These are phyloP conservation scores for Amanita pseudoporphyria DNA, from an alignment of 768 basidiomycete genomes.

Conservation along the genomic window DNA sequence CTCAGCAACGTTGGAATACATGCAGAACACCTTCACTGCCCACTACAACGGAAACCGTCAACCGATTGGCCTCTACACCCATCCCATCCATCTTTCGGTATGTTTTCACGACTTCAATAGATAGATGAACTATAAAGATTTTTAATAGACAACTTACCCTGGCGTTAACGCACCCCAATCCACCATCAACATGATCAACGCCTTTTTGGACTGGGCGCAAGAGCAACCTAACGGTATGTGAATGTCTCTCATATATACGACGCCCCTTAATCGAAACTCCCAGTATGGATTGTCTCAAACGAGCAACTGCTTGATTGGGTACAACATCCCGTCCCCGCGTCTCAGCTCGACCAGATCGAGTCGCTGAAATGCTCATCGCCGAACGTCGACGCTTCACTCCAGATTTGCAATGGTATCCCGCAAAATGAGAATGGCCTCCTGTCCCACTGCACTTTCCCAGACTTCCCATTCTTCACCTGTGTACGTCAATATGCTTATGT, in stretches of 20 bases:
- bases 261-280: background rate
- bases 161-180: constrained; percentile 40
- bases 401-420: constrained; percentile 75
- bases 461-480: constrained; percentile 76
- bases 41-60: constrained; percentile 72
- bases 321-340: constrained; percentile 52
- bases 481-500: constrained; percentile 28
- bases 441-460: constrained; percentile 51
- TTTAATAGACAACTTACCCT: constrained; percentile 40
- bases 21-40: constrained; percentile 63
- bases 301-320: constrained; percentile 71
- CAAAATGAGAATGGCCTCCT: constrained; percentile 55
- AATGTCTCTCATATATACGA: background rate
- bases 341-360: constrained; percentile 41
- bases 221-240: constrained; percentile 47
- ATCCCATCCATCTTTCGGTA: constrained; percentile 69
- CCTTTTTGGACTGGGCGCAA: constrained; percentile 79
- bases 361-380: constrained; percentile 61
- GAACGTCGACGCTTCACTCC: constrained; percentile 36
- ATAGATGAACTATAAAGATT: constrained; percentile 5
- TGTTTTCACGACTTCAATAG: constrained; percentile 10
- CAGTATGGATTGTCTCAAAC: constrained; percentile 68
- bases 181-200: constrained; percentile 68
- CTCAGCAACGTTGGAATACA: constrained; percentile 55
- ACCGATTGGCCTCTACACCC: constrained; percentile 75